Evolutionary conservation across 495 filamentous ascomycete genomes (phyloP).

Genomic region (Cercophora scortea): DNA sequence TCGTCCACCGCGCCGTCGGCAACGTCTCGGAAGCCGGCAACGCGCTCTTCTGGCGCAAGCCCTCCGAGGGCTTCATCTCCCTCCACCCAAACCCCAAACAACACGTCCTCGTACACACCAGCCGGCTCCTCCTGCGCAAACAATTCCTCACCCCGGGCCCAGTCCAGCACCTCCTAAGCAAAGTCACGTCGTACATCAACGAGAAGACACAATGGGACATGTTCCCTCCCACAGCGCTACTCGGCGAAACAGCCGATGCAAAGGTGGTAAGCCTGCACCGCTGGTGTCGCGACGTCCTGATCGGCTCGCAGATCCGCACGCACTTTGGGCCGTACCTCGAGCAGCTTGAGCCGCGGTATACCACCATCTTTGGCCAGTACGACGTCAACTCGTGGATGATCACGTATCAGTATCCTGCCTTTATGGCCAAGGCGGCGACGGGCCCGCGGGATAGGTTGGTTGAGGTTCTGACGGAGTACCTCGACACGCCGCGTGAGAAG

Average conservation of each 20-base stretch:
- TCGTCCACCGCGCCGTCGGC: background rate
- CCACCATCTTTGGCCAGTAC: background rate
- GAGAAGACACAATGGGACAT: background rate
- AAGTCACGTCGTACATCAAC: background rate
- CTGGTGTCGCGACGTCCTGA: background rate
- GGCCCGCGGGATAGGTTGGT: background rate
- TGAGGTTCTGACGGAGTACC: background rate
- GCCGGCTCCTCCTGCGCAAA: too few species aligned
- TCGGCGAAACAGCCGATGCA: background rate
- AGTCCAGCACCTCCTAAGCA: too few species aligned
- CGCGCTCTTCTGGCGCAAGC: background rate
- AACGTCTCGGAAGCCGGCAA: background rate
- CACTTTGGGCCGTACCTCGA: background rate
- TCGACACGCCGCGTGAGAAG: background rate
- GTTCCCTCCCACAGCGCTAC: background rate
- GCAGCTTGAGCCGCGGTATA: background rate
- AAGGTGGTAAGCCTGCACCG: background rate
- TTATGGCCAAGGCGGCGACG: background rate
- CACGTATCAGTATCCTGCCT: background rate
- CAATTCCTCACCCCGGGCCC: too few species aligned
- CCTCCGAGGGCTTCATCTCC: background rate
- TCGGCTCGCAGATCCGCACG: background rate
- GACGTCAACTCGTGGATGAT: background rate
- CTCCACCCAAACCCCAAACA: background rate
- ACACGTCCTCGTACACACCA: background rate